Base-by-base conservation (phyloP, 805 yeast species). In the Wickerhamomyces mucosus region DNA sequence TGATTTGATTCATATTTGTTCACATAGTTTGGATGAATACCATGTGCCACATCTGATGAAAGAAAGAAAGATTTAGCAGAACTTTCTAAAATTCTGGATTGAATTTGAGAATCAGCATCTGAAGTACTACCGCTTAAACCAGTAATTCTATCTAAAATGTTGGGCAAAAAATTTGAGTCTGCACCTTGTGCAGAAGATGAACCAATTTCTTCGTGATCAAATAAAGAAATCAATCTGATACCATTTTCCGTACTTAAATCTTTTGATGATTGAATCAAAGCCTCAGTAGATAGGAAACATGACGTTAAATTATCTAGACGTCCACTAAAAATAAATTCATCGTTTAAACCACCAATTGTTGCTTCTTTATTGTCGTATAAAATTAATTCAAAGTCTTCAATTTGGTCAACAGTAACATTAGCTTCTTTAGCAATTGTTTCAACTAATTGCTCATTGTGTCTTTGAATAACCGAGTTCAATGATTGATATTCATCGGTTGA, bases 41-140 rank as follows among this genome's bases (percentile, higher is more conserved):
- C 97, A 53, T 89, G 98, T 2, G 97, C 95, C 75, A 86, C 92
- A 55, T 89, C 98, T 0, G 95, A 83, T 0, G 96, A 88, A 27
- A 92, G 56, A 44, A 89, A 69, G 56, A 92, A 88, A 2, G 96
- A 85, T 52, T 78, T 78, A 7, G 88, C 67, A 59, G 76, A 66
- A 1, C 79, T 54, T 41, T 76, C 72, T 35, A 69, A 58, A 37
- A 72, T 65, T 26, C 55, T 55, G 1, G 73, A 58, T 18, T 56
- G 55, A 4, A 55, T 40, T 19, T 38, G 44, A 12, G 57, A 42
- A 18, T 31, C 35, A 2, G 46, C 32, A 35, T 55, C 58, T 3
- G 50, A 30, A 9, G 35, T 41, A 4, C 62, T 62, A 25, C 65
- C 28, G 18, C 44, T 42, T 21, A 70, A 50, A 4, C 59, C 56